phyloP scores from a whole-genome alignment of 768 basidiomycete genomes.

The Leccinum longicurvipes region DNA sequence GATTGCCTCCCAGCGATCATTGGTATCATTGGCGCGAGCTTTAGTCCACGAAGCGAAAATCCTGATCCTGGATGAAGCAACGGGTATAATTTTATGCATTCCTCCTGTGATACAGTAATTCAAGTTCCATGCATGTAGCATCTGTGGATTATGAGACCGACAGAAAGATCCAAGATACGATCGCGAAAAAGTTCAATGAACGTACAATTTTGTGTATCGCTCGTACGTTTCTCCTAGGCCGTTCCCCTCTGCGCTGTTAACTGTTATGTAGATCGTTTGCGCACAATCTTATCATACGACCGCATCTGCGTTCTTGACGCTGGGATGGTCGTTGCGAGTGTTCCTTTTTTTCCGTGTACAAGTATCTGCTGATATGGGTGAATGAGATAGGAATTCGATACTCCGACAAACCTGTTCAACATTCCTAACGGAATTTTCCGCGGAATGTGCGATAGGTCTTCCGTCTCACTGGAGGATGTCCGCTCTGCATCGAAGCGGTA shows the following conservation, averaged over 20 bases:
- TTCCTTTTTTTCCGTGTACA: background rate
- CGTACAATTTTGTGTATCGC: too few species aligned
- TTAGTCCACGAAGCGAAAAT: too few species aligned
- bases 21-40: too few species aligned
- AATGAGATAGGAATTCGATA: conserved; percentile 74
- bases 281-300: too few species aligned
- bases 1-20: conserved; percentile 60
- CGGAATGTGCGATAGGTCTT: conserved; percentile 87
- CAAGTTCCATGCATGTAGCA: conserved; percentile 39
- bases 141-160: conserved; percentile 85
- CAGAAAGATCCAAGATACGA: too few species aligned
- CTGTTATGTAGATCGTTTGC: too few species aligned
- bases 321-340: conserved; percentile 66
- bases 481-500: conserved; percentile 29
- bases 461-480: conserved; percentile 72
- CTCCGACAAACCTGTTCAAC: conserved; percentile 63
- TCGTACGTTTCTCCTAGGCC: too few species aligned
- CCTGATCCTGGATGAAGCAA: conserved; percentile 88
- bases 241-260: too few species aligned
- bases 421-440: too few species aligned
- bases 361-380: background rate
- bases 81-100: conserved; percentile 40
- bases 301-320: too few species aligned
- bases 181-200: too few species aligned
- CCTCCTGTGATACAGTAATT: background rate